Evolutionary conservation across 257 asterid genomes (phyloP).

Genomic region (Leptodermis oblonga): DNA sequence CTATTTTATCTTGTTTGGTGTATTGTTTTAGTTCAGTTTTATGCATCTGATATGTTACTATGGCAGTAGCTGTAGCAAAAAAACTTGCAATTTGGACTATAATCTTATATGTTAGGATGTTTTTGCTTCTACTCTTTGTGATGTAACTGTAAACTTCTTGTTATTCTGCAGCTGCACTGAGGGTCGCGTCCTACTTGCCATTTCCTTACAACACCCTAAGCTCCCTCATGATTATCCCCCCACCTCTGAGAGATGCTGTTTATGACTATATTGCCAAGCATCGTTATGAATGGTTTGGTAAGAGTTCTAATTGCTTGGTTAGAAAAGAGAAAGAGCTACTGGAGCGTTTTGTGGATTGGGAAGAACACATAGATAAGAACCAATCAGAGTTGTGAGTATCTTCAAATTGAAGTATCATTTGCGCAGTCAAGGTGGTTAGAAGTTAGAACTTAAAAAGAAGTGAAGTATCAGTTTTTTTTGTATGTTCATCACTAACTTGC

Average conservation of each 20-base stretch:
- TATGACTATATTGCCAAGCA: conserved; percentile 71
- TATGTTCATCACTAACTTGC: neutral
- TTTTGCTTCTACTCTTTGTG: neutral
- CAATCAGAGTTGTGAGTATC: conserved; percentile 23
- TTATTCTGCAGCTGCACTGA: conserved; percentile 68
- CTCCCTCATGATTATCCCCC: conserved; percentile 52
- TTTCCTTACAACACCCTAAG: conserved; percentile 67
- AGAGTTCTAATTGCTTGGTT: conserved; percentile 65
- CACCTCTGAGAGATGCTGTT: conserved; percentile 76
- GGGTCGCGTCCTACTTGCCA: conserved; percentile 73
- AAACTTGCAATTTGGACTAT: neutral
- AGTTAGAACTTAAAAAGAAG: too few species aligned
- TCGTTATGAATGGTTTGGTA: conserved; percentile 84
- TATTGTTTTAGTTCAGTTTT: neutral
- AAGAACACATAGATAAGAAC: conserved; percentile 61
- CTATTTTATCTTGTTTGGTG: neutral
- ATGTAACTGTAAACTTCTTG: conserved; percentile 6
- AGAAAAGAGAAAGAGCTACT: conserved; percentile 74
- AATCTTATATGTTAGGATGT: neutral
- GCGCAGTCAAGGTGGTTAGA: neutral
- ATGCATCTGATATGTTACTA: neutral
- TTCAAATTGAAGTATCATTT: neutral
- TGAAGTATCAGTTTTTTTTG: neutral
- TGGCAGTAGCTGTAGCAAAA: neutral
- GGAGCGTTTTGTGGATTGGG: conserved; percentile 78